Conservation (phyloP, 2,329 filamentous ascomycete genomes). For the Berkeleyomyces basicola region DNA sequence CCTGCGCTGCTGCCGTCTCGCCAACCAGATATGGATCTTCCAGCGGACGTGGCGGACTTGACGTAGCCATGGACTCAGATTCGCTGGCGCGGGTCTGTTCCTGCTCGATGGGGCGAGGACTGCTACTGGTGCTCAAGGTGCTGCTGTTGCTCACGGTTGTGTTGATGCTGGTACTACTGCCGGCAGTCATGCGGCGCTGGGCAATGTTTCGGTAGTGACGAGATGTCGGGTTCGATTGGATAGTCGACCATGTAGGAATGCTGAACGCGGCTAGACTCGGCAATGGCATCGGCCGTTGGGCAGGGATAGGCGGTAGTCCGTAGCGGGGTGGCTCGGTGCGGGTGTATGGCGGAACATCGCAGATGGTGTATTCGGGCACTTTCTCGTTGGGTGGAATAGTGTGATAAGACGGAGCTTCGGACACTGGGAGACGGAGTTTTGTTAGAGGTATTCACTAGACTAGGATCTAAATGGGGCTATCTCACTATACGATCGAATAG, state of each 20-base stretch:
- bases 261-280: slow-evolving; percentile 37
- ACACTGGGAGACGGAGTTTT: slow-evolving; percentile 27
- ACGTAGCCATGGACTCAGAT: neutral
- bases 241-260: slow-evolving; percentile 41
- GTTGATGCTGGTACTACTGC: slow-evolving; percentile 21
- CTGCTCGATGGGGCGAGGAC: slow-evolving; percentile 22
- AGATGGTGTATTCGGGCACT: slow-evolving; percentile 35
- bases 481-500: slow-evolving; percentile 49
- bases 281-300: slow-evolving; percentile 21
- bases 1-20: slow-evolving; percentile 42
- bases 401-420: slow-evolving; percentile 48
- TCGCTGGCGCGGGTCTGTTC: slow-evolving; percentile 17
- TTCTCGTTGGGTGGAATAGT: slow-evolving; percentile 33
- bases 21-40: slow-evolving; percentile 55
- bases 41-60: slow-evolving; percentile 28
- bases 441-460: neutral
- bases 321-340: slow-evolving; percentile 14
- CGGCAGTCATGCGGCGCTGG: slow-evolving; percentile 37
- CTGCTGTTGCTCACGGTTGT: slow-evolving; percentile 21
- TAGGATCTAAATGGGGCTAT: slow-evolving; percentile 9
- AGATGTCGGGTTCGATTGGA: slow-evolving; percentile 36
- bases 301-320: slow-evolving; percentile 36
- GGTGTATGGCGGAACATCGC: slow-evolving; percentile 14
- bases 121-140: slow-evolving; percentile 18
- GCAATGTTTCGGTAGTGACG: slow-evolving; percentile 49